Evolutionary conservation across 768 basidiomycete species (phyloP), one percentile per base, ranked within the genome.

Genomic region (Boletellus ananiceps): DNA sequence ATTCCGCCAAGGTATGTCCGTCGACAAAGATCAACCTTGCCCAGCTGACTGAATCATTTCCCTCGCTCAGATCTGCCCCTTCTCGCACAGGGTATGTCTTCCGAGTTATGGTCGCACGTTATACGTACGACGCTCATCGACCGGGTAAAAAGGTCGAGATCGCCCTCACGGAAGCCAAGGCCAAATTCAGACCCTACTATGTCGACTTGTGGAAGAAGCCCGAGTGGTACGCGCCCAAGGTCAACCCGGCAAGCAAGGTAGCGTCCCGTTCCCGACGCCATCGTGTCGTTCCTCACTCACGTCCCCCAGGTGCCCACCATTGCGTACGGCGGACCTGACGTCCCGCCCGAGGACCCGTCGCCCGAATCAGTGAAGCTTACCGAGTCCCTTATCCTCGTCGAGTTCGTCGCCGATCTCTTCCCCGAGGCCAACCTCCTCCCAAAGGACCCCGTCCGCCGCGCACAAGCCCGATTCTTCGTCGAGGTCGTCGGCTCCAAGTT

Each of bases 191-290:
- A 19, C 63, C 74, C 14, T 82, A 69, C 52, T 76, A 84, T 52
- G 76, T 87, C 41, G 80, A 85, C 55, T 65, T 87, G 12, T 44
- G 49, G 56, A 81, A 82, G 69, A 87, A 86, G 66, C 83, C 84
- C 1, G 79, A 76, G 43, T 85, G 83, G 84, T 85, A 83, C 58
- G 77, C 77, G 0, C 73, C 76, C 0, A 74, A 80, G 52, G 76
- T 87, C 36, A 87, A 86, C 65, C 79, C 79, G 2, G 82, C 77
- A 0, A 77, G 78, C 68, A 86, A 85, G 75, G 84, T 81, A 56
- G 15, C 15, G 12, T 7, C 29, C 32, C 27, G 2, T 16, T 11
- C 11, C 3, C 9, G 6, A 19, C 19, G 7, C 8, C 9, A 31
- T 23, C 8, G 13, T 9, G 11, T 13, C 19, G 2, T 12, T 33